A percentile compares a stretch with the other conserved stretches of the same genome.
These are phyloP conservation scores for Ambispora gerdemannii DNA, from an alignment of 192 early-diverging fungal species.

Conservation along the genomic window DNA sequence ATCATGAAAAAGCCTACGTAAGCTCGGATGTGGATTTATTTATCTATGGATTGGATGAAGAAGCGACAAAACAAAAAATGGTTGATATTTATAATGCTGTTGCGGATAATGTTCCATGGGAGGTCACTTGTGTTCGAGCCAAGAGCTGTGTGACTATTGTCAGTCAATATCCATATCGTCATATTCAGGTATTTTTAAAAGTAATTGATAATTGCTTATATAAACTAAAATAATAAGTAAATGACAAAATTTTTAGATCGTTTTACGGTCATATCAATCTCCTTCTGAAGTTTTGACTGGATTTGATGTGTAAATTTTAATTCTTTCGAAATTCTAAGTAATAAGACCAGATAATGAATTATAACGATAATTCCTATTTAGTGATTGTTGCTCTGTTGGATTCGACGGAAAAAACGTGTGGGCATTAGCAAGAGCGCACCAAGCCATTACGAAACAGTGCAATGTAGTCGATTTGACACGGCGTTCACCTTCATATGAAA, in stretches of 20 bases:
- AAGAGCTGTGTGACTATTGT: constrained; percentile 10
- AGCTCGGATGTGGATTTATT: constrained; percentile 43
- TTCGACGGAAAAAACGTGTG: constrained; percentile 19
- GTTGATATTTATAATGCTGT: constrained; percentile 30
- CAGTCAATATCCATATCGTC: constrained; percentile 24
- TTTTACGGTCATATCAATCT: constrained; percentile 9
- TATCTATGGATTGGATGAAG: constrained; percentile 43
- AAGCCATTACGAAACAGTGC: constrained; percentile 10
- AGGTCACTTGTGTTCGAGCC: constrained; percentile 3
- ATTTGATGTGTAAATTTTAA: constrained; percentile 1
- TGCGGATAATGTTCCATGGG: constrained; percentile 26
- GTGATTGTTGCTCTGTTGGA: constrained; percentile 19
- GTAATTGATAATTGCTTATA: neutral
- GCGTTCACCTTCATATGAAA: constrained; percentile 15
- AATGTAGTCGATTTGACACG: neutral
- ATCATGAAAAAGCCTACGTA: constrained; percentile 3
- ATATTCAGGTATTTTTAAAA: constrained; percentile 9
- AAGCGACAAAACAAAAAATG: constrained; percentile 44
- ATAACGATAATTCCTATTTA: neutral
- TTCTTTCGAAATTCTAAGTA: too few species aligned
- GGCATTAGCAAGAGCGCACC: constrained; percentile 9
- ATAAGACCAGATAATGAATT: too few species aligned
- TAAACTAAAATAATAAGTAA: neutral
- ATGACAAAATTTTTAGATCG: neutral
- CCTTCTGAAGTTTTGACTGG: constrained; percentile 11